phyloP scores from a whole-genome alignment of 129 eudicot species.

The Saposhnikovia divaricata region DNA sequence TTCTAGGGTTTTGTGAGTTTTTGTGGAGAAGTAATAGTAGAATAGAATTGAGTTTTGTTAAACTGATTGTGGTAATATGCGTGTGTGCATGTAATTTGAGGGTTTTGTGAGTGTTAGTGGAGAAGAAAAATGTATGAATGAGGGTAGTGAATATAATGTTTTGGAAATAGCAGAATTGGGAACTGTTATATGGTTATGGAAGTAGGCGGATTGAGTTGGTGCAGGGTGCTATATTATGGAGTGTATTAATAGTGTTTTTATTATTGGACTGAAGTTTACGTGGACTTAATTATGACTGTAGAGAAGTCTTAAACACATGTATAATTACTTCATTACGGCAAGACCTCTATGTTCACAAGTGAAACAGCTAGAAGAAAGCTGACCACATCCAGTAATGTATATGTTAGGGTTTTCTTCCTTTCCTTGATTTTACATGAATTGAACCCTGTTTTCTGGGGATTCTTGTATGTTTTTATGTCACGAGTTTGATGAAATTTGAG shows the following conservation, averaged over 20 bases:
- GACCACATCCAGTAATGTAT: not conserved
- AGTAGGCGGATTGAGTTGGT: not conserved
- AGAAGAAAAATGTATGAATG: not conserved
- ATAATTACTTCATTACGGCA: not conserved
- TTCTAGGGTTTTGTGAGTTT: not conserved
- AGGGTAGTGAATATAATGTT: not conserved
- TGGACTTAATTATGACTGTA: not conserved
- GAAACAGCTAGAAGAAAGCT: not conserved
- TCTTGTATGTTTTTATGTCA: not conserved
- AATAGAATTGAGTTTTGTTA: not conserved
- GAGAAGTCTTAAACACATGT: not conserved
- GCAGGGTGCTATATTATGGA: not conserved
- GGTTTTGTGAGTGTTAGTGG: not conserved
- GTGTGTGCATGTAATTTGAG: not conserved
- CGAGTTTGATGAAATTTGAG: not conserved
- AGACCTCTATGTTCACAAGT: not conserved
- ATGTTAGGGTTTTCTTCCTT: not conserved
- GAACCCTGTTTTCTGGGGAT: not conserved
- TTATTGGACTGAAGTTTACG: not conserved
- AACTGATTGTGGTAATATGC: not conserved
- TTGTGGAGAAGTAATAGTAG: not conserved
- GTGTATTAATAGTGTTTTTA: not conserved
- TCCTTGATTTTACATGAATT: not conserved
- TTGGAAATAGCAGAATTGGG: not conserved
- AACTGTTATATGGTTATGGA: not conserved